Conservation (phyloP, 495 filamentous ascomycete genomes). For the Penicillium egyptiacum region DNA sequence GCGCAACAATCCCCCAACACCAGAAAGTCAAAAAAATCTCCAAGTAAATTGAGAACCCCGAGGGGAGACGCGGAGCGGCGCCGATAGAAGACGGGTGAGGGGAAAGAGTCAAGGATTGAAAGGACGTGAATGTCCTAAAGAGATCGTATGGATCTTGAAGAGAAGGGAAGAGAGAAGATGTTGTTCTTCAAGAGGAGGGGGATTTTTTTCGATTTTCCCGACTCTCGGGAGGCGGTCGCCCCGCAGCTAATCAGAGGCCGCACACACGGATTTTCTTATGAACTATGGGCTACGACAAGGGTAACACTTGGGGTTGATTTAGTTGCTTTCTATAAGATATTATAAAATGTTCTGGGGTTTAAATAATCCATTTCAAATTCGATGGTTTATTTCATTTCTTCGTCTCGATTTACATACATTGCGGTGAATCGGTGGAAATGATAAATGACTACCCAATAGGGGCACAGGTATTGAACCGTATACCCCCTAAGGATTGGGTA, state of each 20-base stretch:
- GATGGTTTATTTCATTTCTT: conserved; percentile 6
- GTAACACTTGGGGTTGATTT: not conserved
- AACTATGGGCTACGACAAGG: not conserved
- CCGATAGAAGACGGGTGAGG: conserved; percentile 10
- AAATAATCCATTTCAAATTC: not conserved
- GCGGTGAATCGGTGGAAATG: not conserved
- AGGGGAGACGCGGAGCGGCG: conserved; percentile 17
- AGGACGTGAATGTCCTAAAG: conserved; percentile 25
- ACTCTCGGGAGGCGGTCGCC: conserved; percentile 35
- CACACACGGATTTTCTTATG: conserved; percentile 28
- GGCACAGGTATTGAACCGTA: not conserved
- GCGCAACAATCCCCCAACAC: conserved; percentile 40
- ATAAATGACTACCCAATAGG: not conserved
- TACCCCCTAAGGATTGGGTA: not conserved
- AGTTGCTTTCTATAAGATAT: not conserved
- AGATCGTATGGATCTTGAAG: conserved; percentile 26
- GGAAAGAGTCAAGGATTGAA: conserved; percentile 3
- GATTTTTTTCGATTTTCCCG: conserved; percentile 43
- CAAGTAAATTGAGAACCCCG: conserved; percentile 21
- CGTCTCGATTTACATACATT: not conserved
- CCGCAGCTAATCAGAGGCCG: conserved; percentile 47
- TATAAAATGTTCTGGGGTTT: not conserved
- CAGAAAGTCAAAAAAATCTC: conserved; percentile 29
- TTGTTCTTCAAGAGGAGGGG: conserved; percentile 15
- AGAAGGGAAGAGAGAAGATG: conserved; percentile 16